phyloP scores from a whole-genome alignment of 768 basidiomycete species.

The Leucosporidium creatinivorum region DNA sequence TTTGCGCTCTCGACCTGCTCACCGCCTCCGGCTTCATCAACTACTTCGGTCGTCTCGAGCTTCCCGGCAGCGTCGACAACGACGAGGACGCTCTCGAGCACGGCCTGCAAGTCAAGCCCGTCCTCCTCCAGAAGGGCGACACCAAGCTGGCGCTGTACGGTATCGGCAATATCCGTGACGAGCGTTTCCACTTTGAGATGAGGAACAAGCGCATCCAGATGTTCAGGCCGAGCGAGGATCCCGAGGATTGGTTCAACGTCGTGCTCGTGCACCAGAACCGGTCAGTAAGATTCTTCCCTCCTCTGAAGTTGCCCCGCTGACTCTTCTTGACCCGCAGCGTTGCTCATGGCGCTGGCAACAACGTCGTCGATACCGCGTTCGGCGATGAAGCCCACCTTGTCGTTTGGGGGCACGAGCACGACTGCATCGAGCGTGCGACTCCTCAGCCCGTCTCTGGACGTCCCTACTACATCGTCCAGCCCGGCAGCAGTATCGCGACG shows the following conservation, averaged over 20 bases:
- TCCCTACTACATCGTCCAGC: slow-evolving; percentile 84
- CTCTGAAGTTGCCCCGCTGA: too few species aligned
- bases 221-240: slow-evolving; percentile 82
- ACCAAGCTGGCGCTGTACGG: slow-evolving; percentile 89
- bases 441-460: slow-evolving; percentile 89
- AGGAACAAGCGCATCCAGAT: slow-evolving; percentile 87
- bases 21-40: slow-evolving; percentile 90
- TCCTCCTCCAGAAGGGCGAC: slow-evolving; percentile 67
- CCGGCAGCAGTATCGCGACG: slow-evolving; percentile 90
- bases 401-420: slow-evolving; percentile 98
- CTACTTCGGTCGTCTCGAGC: slow-evolving; percentile 94
- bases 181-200: slow-evolving; percentile 92
- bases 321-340: slow-evolving; percentile 51
- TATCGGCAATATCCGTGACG: slow-evolving; percentile 92
- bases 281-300: slow-evolving; percentile 45
- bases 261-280: slow-evolving; percentile 92
- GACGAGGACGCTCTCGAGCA: slow-evolving; percentile 59
- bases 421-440: slow-evolving; percentile 65
- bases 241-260: slow-evolving; percentile 90
- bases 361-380: slow-evolving; percentile 92
- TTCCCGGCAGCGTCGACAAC: slow-evolving; percentile 52
- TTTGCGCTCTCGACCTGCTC: slow-evolving; percentile 89
- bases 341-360: slow-evolving; percentile 87
- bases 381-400: slow-evolving; percentile 90
- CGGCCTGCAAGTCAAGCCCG: slow-evolving; percentile 79